These are phyloP conservation scores for Xerocomellus amylosporus DNA, from an alignment of 768 basidiomycete species.

Conservation along the genomic window DNA sequence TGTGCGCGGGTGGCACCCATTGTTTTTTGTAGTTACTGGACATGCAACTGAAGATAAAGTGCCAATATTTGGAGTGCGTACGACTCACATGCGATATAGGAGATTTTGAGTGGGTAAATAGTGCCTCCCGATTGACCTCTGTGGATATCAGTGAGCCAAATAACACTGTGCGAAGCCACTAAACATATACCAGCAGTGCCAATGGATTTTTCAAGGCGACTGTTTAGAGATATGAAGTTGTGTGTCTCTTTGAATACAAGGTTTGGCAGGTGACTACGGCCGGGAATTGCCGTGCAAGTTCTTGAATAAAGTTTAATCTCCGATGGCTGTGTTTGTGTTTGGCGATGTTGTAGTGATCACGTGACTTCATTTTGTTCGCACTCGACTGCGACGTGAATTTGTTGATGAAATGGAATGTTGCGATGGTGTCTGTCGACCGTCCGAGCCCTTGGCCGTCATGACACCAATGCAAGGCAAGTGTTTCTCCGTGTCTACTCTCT, in stretches of 20 bases:
- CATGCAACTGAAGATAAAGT: not conserved
- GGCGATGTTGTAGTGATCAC: not conserved
- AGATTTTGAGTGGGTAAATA: constrained; percentile 34
- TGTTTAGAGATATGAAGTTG: constrained; percentile 26
- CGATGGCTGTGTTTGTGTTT: constrained; percentile 7
- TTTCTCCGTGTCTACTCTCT: not conserved
- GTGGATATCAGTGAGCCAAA: constrained; percentile 9
- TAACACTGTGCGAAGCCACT: not conserved
- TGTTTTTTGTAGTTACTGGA: constrained; percentile 35
- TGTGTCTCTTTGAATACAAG: constrained; percentile 13
- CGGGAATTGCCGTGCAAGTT: constrained; percentile 31
- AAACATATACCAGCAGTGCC: constrained; percentile 65
- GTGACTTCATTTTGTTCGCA: constrained; percentile 4
- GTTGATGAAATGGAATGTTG: constrained; percentile 74
- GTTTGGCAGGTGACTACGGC: constrained; percentile 16
- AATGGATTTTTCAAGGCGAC: constrained; percentile 95
- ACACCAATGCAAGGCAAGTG: constrained; percentile 27
- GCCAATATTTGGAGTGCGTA: too few relatives aligned
- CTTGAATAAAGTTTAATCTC: constrained; percentile 28
- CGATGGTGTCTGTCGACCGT: constrained; percentile 62
- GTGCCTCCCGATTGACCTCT: constrained; percentile 96
- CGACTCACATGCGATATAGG: constrained; percentile 29
- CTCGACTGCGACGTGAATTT: not conserved
- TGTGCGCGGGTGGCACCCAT: constrained; percentile 93
- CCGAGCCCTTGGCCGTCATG: constrained; percentile 41